Evolutionary conservation across 441 rosid genomes (phyloP).

Genomic region (Pelargonium australe): DNA sequence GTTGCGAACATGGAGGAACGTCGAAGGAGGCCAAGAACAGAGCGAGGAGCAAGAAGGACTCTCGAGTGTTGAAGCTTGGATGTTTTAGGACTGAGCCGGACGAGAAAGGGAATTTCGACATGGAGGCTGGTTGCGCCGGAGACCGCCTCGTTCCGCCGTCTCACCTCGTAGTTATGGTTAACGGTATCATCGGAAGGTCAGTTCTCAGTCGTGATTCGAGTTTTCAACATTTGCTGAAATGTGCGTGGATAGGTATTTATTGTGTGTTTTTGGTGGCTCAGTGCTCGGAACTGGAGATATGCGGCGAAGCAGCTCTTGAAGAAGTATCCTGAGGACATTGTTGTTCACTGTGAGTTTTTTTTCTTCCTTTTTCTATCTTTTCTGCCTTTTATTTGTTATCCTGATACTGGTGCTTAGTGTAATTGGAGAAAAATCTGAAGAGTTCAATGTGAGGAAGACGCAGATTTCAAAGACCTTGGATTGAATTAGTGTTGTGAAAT

Average conservation of each 20-base stretch:
- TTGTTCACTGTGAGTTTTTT: conserved; percentile 60
- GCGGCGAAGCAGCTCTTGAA: conserved; percentile 61
- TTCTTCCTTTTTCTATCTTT: not conserved
- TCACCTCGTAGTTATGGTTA: conserved; percentile 78
- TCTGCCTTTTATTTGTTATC: not conserved
- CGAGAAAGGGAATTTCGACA: conserved; percentile 46
- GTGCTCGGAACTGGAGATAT: conserved; percentile 66
- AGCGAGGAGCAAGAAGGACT: conserved; percentile 21
- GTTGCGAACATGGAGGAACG: too few relatives aligned
- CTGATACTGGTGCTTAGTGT: too few relatives aligned
- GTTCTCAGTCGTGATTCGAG: conserved; percentile 8
- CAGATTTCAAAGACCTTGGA: too few relatives aligned
- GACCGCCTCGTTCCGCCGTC: conserved; percentile 33
- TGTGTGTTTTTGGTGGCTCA: conserved; percentile 16
- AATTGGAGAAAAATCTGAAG: too few relatives aligned
- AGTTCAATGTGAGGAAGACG: too few relatives aligned
- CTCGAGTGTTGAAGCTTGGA: conserved; percentile 33
- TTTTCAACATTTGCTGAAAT: not conserved
- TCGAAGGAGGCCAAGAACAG: too few relatives aligned
- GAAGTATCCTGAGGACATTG: conserved; percentile 47
- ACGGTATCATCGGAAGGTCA: conserved; percentile 82
- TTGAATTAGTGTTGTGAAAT: too few relatives aligned
- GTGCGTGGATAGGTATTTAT: not conserved
- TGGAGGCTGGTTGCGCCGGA: conserved; percentile 33
- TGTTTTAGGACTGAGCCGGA: conserved; percentile 48